These are phyloP conservation scores for Adansonia digitata DNA, from an alignment of 345 rosid genomes.

Conservation along the genomic window DNA sequence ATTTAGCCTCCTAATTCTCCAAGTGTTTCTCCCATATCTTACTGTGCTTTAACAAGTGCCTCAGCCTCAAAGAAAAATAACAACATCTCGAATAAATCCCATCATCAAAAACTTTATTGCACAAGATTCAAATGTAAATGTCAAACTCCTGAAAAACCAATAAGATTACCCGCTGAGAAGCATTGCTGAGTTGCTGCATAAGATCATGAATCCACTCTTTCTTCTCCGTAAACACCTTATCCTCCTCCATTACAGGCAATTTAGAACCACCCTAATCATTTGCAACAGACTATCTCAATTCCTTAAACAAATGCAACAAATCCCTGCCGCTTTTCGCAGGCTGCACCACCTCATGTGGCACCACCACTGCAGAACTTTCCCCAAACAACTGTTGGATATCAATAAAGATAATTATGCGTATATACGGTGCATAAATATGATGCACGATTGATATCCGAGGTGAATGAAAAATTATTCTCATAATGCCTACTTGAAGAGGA, in stretches of 20 bases:
- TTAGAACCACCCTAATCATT: constrained; percentile 82
- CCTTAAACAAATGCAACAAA: constrained; percentile 76
- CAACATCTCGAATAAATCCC: background rate
- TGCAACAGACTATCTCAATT: constrained; percentile 74
- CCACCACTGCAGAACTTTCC: constrained; percentile 46
- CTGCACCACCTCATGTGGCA: constrained; percentile 73
- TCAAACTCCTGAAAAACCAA: background rate
- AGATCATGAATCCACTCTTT: constrained; percentile 77
- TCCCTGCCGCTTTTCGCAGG: constrained; percentile 88
- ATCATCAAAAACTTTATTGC: background rate
- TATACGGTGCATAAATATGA: too few relatives aligned
- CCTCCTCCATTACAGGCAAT: constrained; percentile 81
- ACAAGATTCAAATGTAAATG: background rate
- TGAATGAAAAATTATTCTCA: too few relatives aligned
- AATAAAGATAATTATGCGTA: too few relatives aligned
- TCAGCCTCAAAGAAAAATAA: constrained; percentile 54
- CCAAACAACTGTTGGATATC: too few relatives aligned
- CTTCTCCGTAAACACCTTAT: constrained; percentile 78
- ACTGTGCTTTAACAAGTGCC: constrained; percentile 79
- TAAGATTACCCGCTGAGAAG: constrained; percentile 71
- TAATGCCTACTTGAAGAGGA: too few relatives aligned
- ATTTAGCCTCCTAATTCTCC: constrained; percentile 81
- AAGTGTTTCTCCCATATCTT: constrained; percentile 95
- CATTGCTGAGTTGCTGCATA: constrained; percentile 77
- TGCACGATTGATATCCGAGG: too few relatives aligned